Evolutionary conservation across 306 rosid species (phyloP).

Genomic region (Vigna radiata): DNA sequence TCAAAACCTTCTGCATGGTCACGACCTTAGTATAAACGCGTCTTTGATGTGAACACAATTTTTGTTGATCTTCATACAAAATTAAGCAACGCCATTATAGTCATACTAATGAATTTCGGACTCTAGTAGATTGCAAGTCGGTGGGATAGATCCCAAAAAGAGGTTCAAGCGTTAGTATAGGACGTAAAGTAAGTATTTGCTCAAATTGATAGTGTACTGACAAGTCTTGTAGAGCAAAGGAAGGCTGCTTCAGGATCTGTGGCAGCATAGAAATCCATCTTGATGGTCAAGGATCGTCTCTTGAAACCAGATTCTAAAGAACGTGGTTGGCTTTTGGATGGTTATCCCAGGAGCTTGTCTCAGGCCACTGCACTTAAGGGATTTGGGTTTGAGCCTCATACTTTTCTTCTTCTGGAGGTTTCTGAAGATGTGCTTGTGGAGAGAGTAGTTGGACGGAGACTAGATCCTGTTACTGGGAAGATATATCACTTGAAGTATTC

Average conservation of each 20-base stretch:
- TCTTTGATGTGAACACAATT: too few species aligned
- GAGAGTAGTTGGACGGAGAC: constrained; percentile 93
- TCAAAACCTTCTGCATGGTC: too few species aligned
- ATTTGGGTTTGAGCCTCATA: constrained; percentile 73
- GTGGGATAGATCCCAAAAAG: too few species aligned
- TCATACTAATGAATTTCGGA: too few species aligned
- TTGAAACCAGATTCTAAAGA: constrained; percentile 67
- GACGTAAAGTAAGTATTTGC: constrained; percentile 55
- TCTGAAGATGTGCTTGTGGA: constrained; percentile 85
- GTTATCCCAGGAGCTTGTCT: constrained; percentile 93
- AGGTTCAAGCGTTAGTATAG: too few species aligned
- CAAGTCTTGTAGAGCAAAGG: constrained; percentile 62
- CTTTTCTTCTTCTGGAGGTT: constrained; percentile 86
- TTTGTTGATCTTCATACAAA: too few species aligned
- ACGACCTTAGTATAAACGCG: too few species aligned
- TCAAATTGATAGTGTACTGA: constrained; percentile 66
- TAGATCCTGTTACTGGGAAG: constrained; percentile 91
- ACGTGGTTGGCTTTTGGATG: constrained; percentile 96
- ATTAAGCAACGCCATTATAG: too few species aligned
- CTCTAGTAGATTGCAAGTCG: too few species aligned
- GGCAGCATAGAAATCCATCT: constrained; percentile 54
- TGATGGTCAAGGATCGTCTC: constrained; percentile 91
- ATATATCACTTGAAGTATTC: constrained; percentile 93
- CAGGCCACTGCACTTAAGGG: constrained; percentile 80
- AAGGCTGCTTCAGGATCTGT: constrained; percentile 59